These are phyloP conservation scores for Scheffersomyces illinoinensis DNA, from an alignment of 1,139 yeast species.

Conservation along the genomic window DNA sequence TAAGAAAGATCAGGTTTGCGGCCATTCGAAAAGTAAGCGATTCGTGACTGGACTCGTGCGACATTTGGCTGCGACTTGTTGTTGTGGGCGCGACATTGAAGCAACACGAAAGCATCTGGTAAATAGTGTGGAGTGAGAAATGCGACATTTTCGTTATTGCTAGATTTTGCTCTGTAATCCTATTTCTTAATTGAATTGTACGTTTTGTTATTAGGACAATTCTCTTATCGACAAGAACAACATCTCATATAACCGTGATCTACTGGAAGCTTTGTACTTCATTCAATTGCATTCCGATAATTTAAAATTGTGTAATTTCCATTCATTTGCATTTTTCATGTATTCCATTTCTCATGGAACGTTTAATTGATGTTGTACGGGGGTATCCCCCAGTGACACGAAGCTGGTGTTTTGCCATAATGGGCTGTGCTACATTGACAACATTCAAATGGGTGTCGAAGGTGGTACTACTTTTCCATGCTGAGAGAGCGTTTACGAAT, in stretches of 20 bases:
- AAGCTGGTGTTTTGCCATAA: conserved; percentile 26
- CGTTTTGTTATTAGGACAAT: neutral
- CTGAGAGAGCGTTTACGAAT: conserved; percentile 23
- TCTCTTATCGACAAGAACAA: neutral
- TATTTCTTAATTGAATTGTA: neutral
- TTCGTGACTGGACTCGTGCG: neutral
- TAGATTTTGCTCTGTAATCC: neutral
- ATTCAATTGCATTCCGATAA: neutral
- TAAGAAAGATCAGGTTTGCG: neutral
- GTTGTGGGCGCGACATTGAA: neutral
- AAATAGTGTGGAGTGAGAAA: neutral
- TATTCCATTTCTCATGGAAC: conserved; percentile 11
- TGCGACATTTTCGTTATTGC: neutral
- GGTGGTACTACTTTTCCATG: conserved; percentile 18
- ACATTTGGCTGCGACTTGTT: neutral
- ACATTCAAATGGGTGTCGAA: conserved; percentile 15
- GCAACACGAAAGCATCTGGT: neutral
- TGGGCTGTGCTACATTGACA: conserved; percentile 19
- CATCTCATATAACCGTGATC: neutral
- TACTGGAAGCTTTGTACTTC: neutral
- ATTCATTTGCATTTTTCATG: neutral
- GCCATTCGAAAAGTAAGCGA: neutral
- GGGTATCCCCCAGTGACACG: conserved; percentile 36
- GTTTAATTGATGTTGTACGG: conserved; percentile 10
- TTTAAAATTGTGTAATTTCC: neutral